Evolutionary conservation across 73 alveolate species (phyloP).

Genomic region (Paramecium pentaurelia): DNA sequence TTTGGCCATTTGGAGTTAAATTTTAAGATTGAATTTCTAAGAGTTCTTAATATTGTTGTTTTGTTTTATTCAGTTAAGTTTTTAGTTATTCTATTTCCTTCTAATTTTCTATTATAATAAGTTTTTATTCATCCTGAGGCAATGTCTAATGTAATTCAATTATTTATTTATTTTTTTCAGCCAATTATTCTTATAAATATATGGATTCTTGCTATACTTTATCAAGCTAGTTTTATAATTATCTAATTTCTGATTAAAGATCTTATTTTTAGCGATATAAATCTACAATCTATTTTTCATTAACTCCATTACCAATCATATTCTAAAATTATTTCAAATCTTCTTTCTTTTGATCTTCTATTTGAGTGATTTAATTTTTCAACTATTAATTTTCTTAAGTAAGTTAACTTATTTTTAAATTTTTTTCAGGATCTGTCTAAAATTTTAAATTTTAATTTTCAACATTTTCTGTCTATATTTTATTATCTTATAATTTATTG

Average conservation of each 20-base stretch:
- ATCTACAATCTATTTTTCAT: neutral
- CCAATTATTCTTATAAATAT: neutral
- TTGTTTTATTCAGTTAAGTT: neutral
- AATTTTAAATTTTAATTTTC: neutral
- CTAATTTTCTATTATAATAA: neutral
- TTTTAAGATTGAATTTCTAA: neutral
- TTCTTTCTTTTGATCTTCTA: neutral
- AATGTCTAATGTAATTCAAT: neutral
- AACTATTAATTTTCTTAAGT: neutral
- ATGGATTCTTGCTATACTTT: neutral
- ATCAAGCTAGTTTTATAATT: neutral
- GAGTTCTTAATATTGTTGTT: neutral
- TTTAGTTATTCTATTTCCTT: neutral
- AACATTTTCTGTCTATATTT: neutral
- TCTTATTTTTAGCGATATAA: neutral
- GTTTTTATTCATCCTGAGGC: neutral
- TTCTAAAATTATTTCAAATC: neutral
- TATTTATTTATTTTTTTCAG: neutral
- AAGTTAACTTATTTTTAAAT: neutral
- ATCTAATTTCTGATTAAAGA: neutral
- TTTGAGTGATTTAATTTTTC: neutral
- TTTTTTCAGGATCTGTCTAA: neutral
- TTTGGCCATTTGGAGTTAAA: constrained; percentile 1
- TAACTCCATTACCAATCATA: neutral
- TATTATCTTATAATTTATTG: neutral